A percentile compares a stretch with the other conserved stretches of the same genome.
Conservation (phyloP, 257 asterid species). For the Misopates orontium region DNA sequence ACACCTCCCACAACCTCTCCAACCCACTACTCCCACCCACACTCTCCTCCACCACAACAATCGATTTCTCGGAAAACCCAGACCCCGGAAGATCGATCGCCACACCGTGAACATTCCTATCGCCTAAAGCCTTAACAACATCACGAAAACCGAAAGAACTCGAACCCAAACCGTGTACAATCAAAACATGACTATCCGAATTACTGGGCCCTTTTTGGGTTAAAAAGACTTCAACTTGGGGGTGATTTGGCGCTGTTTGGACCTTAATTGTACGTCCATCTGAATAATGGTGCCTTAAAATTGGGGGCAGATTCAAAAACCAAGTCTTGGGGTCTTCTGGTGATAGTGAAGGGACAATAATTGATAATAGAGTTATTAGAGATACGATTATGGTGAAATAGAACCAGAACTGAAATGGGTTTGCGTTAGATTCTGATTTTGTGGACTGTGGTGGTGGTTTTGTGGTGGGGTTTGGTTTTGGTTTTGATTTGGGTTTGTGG, state of each 20-base stretch:
- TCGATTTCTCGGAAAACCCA: slow-evolving; percentile 81
- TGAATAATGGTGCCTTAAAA: slow-evolving; percentile 71
- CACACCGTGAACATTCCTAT: slow-evolving; percentile 53
- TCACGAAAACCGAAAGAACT: slow-evolving; percentile 66
- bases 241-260: slow-evolving; percentile 62
- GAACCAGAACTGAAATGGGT: slow-evolving; percentile 86
- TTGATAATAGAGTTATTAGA: slow-evolving; percentile 46
- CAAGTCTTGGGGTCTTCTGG: slow-evolving; percentile 73
- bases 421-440: slow-evolving; percentile 28
- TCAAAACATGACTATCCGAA: slow-evolving; percentile 54
- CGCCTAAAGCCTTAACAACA: slow-evolving; percentile 49
- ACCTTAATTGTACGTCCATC: slow-evolving; percentile 71
- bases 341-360: slow-evolving; percentile 53
- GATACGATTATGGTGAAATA: slow-evolving; percentile 62
- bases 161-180: slow-evolving; percentile 80
- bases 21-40: slow-evolving; percentile 42
- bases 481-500: slow-evolving; percentile 35
- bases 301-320: slow-evolving; percentile 70
- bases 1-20: slow-evolving; percentile 51
- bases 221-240: slow-evolving; percentile 74
- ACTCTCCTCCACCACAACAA: slow-evolving; percentile 56
- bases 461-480: slow-evolving; percentile 32
- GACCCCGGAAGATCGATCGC: slow-evolving; percentile 94
- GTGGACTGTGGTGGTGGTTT: slow-evolving; percentile 36
- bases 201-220: slow-evolving; percentile 60